Base-by-base conservation (phyloP, 2,329 filamentous ascomycete species). In the Cryphonectria radicalis region DNA sequence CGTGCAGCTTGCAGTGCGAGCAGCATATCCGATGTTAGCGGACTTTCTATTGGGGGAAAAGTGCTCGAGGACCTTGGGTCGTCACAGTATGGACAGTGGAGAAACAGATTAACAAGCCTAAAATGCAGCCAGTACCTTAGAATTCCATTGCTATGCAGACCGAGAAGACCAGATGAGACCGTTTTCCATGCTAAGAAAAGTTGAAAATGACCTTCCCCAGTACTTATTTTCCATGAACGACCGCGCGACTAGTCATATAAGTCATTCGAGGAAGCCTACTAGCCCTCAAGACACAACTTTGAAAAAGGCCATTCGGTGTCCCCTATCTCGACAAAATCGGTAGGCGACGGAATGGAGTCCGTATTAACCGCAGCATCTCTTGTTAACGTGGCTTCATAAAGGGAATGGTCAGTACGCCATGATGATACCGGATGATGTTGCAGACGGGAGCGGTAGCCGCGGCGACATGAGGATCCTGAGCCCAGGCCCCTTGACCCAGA, bases 231-330 rank as follows among this genome's bases (percentile, higher is more conserved):
- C 25, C 55, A 59, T 25, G 46, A 46, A 62, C 53, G 55, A 50
- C 63, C 37, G 8, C 37, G 8, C 55, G 17, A 68, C 55, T 32
- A 62, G 28, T 43, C 37, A 59, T 67, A 62, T 67, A 62, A 53
- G 50, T 64, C 65, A 68, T 69, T 28, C n/a, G n/a, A 53, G 55
- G 46, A 35, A n/a, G 63, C 32, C 59, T 71, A 71, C 71, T 59
- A 73, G 37, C 69, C 69, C 28, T 73, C 71, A 66, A 67, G 69
- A 53, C 63, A 73, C n/a, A 69, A 17, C 40, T 69, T 71, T 4
- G 66, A 68, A 50, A 71, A 73, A 14, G 69, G 71, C 71, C 69
- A 73, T 19, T 73, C 69, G 28, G 40, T 43, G n/a, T 73, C 66
- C n/a, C 63, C 71, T 19, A 69, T 50, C 22, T 69, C 69, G 46